Conservation (phyloP, 495 filamentous ascomycete genomes). For the Daldinia concentrica region DNA sequence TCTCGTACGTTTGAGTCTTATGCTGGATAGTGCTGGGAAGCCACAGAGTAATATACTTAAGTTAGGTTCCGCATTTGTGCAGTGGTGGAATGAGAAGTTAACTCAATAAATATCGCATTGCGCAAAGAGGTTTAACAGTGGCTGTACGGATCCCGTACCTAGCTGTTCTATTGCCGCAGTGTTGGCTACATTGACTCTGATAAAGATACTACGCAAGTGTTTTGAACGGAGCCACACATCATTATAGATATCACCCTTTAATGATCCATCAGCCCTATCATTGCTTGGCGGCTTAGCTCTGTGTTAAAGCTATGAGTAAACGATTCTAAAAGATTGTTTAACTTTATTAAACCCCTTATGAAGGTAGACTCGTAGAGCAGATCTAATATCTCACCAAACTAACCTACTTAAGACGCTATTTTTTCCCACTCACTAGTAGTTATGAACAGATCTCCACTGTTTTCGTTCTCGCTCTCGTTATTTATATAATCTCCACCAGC, state of each 20-base stretch:
- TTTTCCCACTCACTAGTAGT: too few relatives aligned
- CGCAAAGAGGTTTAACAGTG: too few relatives aligned
- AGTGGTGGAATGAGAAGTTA: too few relatives aligned
- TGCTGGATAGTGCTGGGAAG: background rate
- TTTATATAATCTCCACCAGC: background rate
- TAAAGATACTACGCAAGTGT: too few relatives aligned
- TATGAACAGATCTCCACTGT: conserved; percentile 11
- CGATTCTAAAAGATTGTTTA: background rate
- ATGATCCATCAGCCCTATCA: background rate
- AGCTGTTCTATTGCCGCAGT: too few relatives aligned
- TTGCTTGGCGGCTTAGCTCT: background rate
- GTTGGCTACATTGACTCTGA: too few relatives aligned
- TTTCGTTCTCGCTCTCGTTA: conserved; percentile 14
- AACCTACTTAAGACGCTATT: too few relatives aligned
- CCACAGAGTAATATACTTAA: background rate
- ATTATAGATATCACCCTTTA: background rate
- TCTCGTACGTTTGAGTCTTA: background rate
- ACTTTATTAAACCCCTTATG: background rate
- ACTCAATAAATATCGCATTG: too few relatives aligned
- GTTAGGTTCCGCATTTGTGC: too few relatives aligned
- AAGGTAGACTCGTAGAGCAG: background rate
- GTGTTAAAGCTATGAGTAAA: background rate
- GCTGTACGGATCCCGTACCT: too few relatives aligned
- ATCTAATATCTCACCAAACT: background rate
- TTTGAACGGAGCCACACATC: background rate